Conservation (phyloP, 257 asterid species). For the Echium plantagineum region DNA sequence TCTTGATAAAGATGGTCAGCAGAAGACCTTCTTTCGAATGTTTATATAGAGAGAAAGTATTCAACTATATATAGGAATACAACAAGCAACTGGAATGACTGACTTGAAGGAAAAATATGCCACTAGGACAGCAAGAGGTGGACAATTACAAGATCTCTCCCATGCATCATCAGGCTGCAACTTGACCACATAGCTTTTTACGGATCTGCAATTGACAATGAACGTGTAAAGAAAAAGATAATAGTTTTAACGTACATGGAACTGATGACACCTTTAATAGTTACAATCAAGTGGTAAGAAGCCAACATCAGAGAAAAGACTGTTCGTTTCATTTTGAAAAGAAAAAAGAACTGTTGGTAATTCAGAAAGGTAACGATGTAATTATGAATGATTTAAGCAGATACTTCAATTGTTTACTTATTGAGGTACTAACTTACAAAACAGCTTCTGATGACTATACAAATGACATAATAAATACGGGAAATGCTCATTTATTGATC, state of each 20-base stretch:
- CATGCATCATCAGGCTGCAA: slow-evolving; percentile 38
- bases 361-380: neutral
- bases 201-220: slow-evolving; percentile 52
- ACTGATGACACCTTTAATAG: neutral
- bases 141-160: slow-evolving; percentile 12
- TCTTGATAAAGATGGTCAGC: slow-evolving; percentile 5
- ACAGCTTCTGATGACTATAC: too few species aligned
- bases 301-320: neutral
- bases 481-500: neutral
- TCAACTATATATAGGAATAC: slow-evolving; percentile 9
- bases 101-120: slow-evolving; percentile 8
- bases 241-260: neutral
- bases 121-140: slow-evolving; percentile 9
- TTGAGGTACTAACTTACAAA: too few species aligned
- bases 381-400: neutral
- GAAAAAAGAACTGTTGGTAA: too few species aligned
- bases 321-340: neutral
- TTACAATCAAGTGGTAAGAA: neutral
- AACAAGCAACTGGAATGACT: slow-evolving; percentile 15
- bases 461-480: neutral
- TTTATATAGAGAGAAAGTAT: slow-evolving; percentile 6
- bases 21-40: neutral
- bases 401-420: neutral
- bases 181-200: slow-evolving; percentile 44
- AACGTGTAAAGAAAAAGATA: neutral